Base-by-base conservation (phyloP, 106 monocot genomes). In the Platanthera guangdongensis region DNA sequence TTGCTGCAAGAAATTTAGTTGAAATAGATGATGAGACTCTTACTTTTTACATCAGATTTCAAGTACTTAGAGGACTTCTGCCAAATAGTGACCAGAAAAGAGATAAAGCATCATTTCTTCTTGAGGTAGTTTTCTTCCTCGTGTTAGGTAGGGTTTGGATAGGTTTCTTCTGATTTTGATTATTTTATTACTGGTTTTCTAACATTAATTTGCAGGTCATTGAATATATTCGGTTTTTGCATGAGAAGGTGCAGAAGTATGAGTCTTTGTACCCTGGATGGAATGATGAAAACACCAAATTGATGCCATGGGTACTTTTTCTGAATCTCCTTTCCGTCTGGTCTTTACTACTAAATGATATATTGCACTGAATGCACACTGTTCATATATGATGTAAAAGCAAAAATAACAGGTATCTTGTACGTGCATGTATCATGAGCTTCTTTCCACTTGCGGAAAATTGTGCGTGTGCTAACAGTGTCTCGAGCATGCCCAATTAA, bases 41-140 rank as follows among this genome's bases (percentile, higher is more conserved):
- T 60, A 25, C 22, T 39, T 9, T 73, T 79, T 77, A 15, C 0
- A 80, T 75, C 84, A 93, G 93, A 74, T 94, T 94, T 83, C 86
- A 86, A 73, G 83, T 86, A 50, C 82, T 90, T 77, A 83, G 87
- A 77, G 88, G 88, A 48, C 78, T 90, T 16, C 81, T 90, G 60
- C 87, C 90, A 19, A 84, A 85, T 71, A 83, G 83, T 76, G 87
- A 87, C 74, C 90, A 90, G 76, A 90, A 87, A 82, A 87, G 90
- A 74, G 90, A 90, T 73, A 90, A 90, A 73, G 90, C 90, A 50
- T 82, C 90, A 52, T 87, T 90, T 75, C 87, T 90, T 51, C 55
- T 90, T 10, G 90, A 88, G 87, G 87, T 88, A 87, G 1, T 51
- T 9, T 75, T 15, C 3, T 30, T 9, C 21, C 13, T 48, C 51